Evolutionary conservation across 2,329 filamentous ascomycete species (phyloP).

Genomic region (Aspergillus oerlinghausenensis): DNA sequence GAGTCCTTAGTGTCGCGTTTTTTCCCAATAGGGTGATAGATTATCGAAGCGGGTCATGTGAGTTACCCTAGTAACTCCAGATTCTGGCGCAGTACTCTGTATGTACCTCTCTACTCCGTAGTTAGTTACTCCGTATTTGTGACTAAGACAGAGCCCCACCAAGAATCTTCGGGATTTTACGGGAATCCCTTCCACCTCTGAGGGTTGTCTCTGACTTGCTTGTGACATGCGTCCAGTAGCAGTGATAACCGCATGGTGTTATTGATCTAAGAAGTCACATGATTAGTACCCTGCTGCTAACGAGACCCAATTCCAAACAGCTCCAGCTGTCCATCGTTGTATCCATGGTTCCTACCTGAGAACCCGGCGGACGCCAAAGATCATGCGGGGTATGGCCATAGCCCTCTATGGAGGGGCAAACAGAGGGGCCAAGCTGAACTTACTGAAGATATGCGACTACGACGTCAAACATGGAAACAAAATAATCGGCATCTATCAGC

Average conservation of each 20-base stretch:
- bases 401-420: background rate
- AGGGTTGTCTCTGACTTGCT: background rate
- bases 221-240: background rate
- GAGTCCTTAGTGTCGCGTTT: background rate
- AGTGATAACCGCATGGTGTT: background rate
- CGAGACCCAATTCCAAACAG: background rate
- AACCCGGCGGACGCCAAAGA: background rate
- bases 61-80: conserved; percentile 20
- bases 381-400: background rate
- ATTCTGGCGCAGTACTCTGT: background rate
- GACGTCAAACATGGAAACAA: background rate
- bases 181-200: background rate
- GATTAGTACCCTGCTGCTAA: background rate
- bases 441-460: no score
- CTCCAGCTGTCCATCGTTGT: background rate
- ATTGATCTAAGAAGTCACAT: background rate
- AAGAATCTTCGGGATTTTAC: conserved; percentile 14
- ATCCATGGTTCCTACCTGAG: background rate
- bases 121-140: background rate
- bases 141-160: conserved; percentile 2
- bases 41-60: conserved; percentile 12
- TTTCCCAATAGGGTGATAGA: background rate
- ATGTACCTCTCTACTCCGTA: background rate
- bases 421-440: background rate
- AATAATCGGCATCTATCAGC: background rate